Evolutionary conservation across 306 rosid genomes (phyloP).

Genomic region (Psophocarpus tetragonolobus): DNA sequence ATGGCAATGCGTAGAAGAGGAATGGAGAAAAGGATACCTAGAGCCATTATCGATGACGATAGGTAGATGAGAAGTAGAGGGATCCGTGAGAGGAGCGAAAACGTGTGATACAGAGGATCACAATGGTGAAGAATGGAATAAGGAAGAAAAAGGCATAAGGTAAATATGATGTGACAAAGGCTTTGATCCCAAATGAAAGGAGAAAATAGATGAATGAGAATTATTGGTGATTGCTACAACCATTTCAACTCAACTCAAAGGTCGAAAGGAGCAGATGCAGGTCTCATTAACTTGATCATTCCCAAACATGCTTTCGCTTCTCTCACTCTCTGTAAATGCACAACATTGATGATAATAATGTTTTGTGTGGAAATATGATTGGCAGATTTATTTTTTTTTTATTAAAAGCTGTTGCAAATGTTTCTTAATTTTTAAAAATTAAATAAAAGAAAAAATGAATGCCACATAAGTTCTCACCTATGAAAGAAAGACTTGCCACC

Average conservation of each 20-base stretch:
- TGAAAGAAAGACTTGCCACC: no score
- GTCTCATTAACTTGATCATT: constrained; percentile 40
- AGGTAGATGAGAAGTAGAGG: constrained; percentile 88
- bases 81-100: constrained; percentile 68
- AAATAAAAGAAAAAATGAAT: no score
- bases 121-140: constrained; percentile 52
- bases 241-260: constrained; percentile 58
- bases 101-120: constrained; percentile 63
- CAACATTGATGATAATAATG: neutral
- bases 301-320: neutral
- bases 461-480: no score
- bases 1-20: neutral
- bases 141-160: constrained; percentile 5
- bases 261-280: neutral
- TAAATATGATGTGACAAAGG: constrained; percentile 37
- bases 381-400: no score
- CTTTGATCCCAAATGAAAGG: constrained; percentile 79
- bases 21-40: constrained; percentile 54
- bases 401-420: no score
- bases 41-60: constrained; percentile 96
- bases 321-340: neutral
- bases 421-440: no score
- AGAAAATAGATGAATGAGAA: constrained; percentile 51
- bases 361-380: no score
- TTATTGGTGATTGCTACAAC: constrained; percentile 52